phyloP scores from a whole-genome alignment of 202 grass and related monocot genomes.

The Schoenoplectus tabernaemontani region DNA sequence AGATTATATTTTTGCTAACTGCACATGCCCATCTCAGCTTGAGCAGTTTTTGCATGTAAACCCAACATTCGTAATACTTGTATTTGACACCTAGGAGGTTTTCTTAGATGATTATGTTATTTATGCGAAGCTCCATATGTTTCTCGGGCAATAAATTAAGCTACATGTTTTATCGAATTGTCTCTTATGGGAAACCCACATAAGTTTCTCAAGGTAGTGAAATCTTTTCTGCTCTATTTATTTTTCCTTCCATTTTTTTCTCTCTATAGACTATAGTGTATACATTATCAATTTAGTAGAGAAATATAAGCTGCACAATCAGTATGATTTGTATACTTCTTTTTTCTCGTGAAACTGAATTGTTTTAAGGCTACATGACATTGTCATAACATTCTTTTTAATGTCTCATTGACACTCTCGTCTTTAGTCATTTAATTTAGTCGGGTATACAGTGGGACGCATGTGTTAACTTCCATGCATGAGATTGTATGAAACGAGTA shows the following conservation, averaged over 20 bases:
- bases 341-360: neutral
- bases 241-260: neutral
- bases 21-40: neutral
- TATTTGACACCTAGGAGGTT: neutral
- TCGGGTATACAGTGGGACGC: neutral
- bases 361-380: too few relatives aligned
- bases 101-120: neutral
- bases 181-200: neutral
- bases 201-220: neutral
- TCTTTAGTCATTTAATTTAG: neutral
- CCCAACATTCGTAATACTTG: neutral
- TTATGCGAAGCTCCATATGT: neutral
- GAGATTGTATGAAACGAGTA: neutral
- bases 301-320: neutral
- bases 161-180: neutral
- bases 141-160: slow-evolving; percentile 2
- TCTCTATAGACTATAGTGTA: too few relatives aligned
- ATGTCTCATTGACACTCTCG: neutral
- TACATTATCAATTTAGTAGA: neutral
- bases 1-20: neutral
- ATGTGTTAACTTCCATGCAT: neutral
- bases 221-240: neutral
- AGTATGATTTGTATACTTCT: neutral
- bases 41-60: neutral
- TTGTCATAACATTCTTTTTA: neutral